Conservation (phyloP, 75 land plant genomes). For the Gnetum montanum region DNA sequence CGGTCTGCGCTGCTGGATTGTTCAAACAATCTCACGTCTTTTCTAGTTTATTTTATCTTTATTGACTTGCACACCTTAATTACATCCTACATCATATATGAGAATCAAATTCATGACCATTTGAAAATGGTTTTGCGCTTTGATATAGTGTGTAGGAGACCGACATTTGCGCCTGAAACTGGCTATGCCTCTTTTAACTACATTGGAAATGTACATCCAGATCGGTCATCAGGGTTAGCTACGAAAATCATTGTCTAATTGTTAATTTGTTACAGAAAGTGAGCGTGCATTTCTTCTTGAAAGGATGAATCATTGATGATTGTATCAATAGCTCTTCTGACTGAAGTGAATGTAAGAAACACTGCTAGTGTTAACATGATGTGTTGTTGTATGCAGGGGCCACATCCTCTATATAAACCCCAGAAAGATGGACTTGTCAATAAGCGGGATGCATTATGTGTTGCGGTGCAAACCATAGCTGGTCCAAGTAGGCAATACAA, state of each 20-base stretch:
- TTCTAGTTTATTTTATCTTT: too few relatives aligned
- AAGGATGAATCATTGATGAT: neutral
- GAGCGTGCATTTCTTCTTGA: neutral
- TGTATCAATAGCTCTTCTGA: neutral
- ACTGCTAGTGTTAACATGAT: neutral
- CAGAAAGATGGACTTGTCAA: slow-evolving; percentile 12
- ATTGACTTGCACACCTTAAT: too few relatives aligned
- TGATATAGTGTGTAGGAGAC: too few relatives aligned
- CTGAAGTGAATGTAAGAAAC: neutral
- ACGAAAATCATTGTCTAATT: neutral
- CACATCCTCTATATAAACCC: slow-evolving; percentile 29
- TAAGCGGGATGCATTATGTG: slow-evolving; percentile 13
- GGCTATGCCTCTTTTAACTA: too few relatives aligned
- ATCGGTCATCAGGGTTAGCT: too few relatives aligned
- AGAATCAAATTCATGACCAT: too few relatives aligned
- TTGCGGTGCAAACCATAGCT: slow-evolving; percentile 13
- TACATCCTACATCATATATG: too few relatives aligned
- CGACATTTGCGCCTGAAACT: too few relatives aligned
- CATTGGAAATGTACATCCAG: too few relatives aligned
- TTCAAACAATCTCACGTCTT: too few relatives aligned
- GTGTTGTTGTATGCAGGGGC: slow-evolving; percentile 16
- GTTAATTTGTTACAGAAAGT: neutral
- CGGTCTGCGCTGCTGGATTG: too few relatives aligned
- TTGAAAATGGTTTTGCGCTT: too few relatives aligned
- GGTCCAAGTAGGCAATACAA: neutral